Evolutionary conservation across 2,329 filamentous ascomycete genomes (phyloP), one percentile per base, ranked within the genome.

Genomic region (Zopfia rhizophila): DNA sequence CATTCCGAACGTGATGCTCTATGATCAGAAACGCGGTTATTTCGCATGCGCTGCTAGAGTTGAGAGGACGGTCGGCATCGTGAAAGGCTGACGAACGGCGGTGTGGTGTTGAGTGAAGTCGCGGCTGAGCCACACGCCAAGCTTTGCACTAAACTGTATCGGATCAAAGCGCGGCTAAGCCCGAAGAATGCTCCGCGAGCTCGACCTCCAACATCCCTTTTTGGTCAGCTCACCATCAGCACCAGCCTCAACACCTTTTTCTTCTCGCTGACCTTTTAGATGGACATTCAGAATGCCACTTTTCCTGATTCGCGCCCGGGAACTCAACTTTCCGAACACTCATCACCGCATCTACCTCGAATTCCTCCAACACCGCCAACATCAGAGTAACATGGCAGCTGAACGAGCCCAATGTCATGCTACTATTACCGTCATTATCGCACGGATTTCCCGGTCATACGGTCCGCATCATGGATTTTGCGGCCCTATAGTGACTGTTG

Each of bases 151-250:
- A 46, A 33, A n/a, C n/a, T n/a, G n/a, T n/a, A n/a, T n/a, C n/a
- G n/a, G n/a, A n/a, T 29, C 51, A 51, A 38, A 23, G 24, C 31
- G 28, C 35, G 28, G 23, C 11, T 21, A n/a, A 10, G 18, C 27
- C 29, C 11, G 30, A 35, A 5, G n/a, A n/a, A n/a, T n/a, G n/a
- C n/a, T n/a, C n/a, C n/a, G n/a, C n/a, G n/a, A n/a, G n/a, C n/a
- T n/a, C n/a, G n/a, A n/a, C n/a, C n/a, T 35, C 29, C 25, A 28
- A 30, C 8, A 5, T 39, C 22, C 17, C 27, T 3, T 21, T 11
- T 17, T 53, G 50, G 51, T 48, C 53, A 51, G 24, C 29, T 32
- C 13, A 21, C 27, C 51, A 55, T 63, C 57, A 58, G 50, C 56
- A 53, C 39, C 52, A 56, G 48, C 55, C 48, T 48, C 54, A 51